A percentile compares a stretch with the other conserved stretches of the same genome.
Evolutionary conservation across 345 rosid genomes (phyloP).

Genomic region (Toxicodendron radicans): DNA sequence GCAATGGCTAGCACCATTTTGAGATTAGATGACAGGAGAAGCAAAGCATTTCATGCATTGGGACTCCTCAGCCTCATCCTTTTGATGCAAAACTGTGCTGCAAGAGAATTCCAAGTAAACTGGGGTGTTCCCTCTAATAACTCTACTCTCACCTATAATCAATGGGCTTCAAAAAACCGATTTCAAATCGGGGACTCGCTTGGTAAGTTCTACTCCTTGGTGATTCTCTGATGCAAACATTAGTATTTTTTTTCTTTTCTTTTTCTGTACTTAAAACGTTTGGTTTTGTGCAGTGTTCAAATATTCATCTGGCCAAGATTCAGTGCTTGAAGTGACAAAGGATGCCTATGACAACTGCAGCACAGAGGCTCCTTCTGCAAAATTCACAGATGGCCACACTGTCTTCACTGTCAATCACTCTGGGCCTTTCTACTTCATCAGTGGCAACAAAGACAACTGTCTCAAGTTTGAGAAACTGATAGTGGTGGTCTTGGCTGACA

Average conservation of each 20-base stretch:
- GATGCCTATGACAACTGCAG: constrained; percentile 63
- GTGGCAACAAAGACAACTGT: constrained; percentile 74
- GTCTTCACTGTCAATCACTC: constrained; percentile 52
- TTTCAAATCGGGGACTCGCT: constrained; percentile 82
- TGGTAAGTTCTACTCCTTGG: constrained; percentile 37
- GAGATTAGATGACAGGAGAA: constrained; percentile 8
- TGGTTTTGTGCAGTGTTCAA: constrained; percentile 50
- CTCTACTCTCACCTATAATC: constrained; percentile 31
- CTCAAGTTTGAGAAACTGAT: constrained; percentile 61
- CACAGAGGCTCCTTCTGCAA: constrained; percentile 35
- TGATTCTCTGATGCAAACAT: no score
- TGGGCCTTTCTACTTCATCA: constrained; percentile 72
- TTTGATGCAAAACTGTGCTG: constrained; percentile 40
- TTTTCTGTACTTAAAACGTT: no score
- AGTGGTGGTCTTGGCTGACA: constrained; percentile 63
- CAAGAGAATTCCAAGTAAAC: constrained; percentile 50
- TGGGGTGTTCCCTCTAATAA: constrained; percentile 59
- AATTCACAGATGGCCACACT: constrained; percentile 53
- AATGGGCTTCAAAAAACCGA: constrained; percentile 77
- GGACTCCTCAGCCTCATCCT: constrained; percentile 43
- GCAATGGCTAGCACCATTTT: constrained; percentile 34
- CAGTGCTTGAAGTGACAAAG: constrained; percentile 64
- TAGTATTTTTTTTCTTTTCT: no score
- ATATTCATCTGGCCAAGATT: constrained; percentile 55
- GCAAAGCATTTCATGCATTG: constrained; percentile 24